These are phyloP conservation scores for Coemansia sp. DNA, from an alignment of 192 early-diverging fungal genomes.

Conservation along the genomic window DNA sequence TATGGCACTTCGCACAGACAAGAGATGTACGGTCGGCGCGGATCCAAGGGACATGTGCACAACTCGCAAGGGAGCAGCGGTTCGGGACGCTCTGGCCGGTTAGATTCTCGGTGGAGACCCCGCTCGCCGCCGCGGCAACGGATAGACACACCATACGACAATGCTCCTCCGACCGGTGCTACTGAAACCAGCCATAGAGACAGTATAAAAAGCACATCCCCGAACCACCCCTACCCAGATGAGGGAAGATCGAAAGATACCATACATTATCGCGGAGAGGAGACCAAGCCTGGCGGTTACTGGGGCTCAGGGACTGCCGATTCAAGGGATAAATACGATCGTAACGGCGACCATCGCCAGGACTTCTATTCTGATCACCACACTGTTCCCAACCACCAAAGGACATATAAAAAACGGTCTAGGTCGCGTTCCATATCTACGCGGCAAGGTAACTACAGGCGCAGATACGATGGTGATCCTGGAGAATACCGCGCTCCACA, in stretches of 20 bases:
- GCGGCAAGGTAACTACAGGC: conserved; percentile 16
- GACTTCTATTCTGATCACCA: background rate
- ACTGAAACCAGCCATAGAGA: background rate
- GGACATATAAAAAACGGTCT: conserved; percentile 14
- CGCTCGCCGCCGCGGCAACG: background rate
- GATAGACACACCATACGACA: background rate
- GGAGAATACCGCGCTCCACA: background rate
- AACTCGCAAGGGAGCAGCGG: background rate
- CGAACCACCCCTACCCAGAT: background rate
- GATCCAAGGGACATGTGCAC: background rate
- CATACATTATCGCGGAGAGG: background rate
- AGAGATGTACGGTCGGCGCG: background rate
- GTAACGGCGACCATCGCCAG: background rate
- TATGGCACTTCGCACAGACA: background rate
- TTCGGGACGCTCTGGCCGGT: background rate
- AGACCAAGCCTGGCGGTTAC: background rate
- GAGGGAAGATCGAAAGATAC: background rate
- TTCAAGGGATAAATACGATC: background rate
- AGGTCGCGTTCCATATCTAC: conserved; percentile 18
- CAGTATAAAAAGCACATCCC: background rate
- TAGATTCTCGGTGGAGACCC: background rate
- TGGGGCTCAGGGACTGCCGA: background rate
- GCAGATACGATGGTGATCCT: conserved; percentile 2
- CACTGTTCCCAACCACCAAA: background rate
- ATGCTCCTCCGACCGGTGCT: background rate